These are phyloP conservation scores for Alternaria infectoria DNA, from an alignment of 2,329 filamentous ascomycete genomes.

Conservation along the genomic window DNA sequence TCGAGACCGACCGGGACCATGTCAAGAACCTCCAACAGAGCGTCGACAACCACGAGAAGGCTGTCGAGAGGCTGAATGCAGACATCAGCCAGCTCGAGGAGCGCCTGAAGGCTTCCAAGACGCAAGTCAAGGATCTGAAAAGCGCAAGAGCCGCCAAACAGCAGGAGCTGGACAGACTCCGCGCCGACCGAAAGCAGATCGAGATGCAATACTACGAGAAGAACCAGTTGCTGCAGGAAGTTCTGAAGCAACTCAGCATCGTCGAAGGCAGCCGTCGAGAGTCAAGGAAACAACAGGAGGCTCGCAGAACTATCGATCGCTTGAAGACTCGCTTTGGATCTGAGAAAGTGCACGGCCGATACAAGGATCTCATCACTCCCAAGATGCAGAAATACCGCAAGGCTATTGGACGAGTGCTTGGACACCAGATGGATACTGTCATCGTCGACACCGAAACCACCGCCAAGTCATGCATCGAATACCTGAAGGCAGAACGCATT, in stretches of 20 bases:
- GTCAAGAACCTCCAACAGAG: slow-evolving; percentile 89
- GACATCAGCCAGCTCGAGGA: slow-evolving; percentile 74
- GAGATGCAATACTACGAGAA: slow-evolving; percentile 85
- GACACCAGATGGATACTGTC: slow-evolving; percentile 91
- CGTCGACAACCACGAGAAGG: slow-evolving; percentile 77
- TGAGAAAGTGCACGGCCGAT: slow-evolving; percentile 80
- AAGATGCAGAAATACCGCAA: slow-evolving; percentile 98
- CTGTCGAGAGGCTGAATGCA: slow-evolving; percentile 73
- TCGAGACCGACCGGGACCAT: slow-evolving; percentile 90
- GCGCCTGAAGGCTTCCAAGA: slow-evolving; percentile 68
- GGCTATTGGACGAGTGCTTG: slow-evolving; percentile 89
- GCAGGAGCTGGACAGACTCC: slow-evolving; percentile 78
- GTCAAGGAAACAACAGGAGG: slow-evolving; percentile 77
- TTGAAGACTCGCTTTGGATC: slow-evolving; percentile 85
- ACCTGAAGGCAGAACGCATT: slow-evolving; percentile 87
- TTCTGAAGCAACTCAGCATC: slow-evolving; percentile 79
- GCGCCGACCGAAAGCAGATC: slow-evolving; percentile 53
- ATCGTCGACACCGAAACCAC: slow-evolving; percentile 96
- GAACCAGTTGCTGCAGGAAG: slow-evolving; percentile 87
- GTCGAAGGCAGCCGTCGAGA: slow-evolving; percentile 86
- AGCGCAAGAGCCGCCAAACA: slow-evolving; percentile 86
- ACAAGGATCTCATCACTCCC: slow-evolving; percentile 90
- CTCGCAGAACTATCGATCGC: slow-evolving; percentile 82
- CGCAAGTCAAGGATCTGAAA: slow-evolving; percentile 69
- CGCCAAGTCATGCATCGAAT: slow-evolving; percentile 90